Percentiles rank a stretch among this genome's conserved stretches.
Evolutionary conservation across 2,329 filamentous ascomycete genomes (phyloP).

Genomic region (Camptophora hylomeconis): DNA sequence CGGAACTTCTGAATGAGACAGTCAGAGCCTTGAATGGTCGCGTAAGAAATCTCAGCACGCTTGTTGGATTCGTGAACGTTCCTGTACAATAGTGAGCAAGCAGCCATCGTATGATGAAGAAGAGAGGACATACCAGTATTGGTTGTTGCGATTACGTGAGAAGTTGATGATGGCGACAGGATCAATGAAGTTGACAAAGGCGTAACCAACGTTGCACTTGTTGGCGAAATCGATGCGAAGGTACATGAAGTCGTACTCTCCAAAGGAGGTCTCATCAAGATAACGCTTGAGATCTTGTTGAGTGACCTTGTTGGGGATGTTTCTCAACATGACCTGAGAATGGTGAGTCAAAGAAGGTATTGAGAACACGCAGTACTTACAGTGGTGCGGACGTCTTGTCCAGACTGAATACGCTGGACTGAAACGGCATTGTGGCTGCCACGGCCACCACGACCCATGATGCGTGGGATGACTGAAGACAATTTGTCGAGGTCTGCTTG

Average conservation of each 20-base stretch:
- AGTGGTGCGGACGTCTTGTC: conserved; percentile 62
- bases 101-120: not conserved
- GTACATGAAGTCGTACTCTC: conserved; percentile 90
- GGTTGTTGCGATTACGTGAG: conserved; percentile 55
- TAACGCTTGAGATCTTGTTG: conserved; percentile 61
- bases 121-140: conserved; percentile 48
- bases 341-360: conserved; percentile 6
- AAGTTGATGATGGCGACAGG: conserved; percentile 31
- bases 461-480: no score
- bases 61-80: conserved; percentile 74
- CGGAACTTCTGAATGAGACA: conserved; percentile 89
- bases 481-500: no score
- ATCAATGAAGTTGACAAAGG: conserved; percentile 88
- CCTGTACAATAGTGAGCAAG: conserved; percentile 29
- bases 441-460: no score
- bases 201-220: conserved; percentile 86
- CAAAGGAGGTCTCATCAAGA: conserved; percentile 64
- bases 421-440: conserved; percentile 33
- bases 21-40: conserved; percentile 90
- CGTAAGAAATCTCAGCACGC: conserved; percentile 81
- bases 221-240: conserved; percentile 79
- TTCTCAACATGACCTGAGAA: conserved; percentile 74
- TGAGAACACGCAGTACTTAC: conserved; percentile 33
- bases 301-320: conserved; percentile 84
- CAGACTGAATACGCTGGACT: conserved; percentile 35